Percentiles rank a stretch among this genome's conserved stretches.
phyloP scores from a whole-genome alignment of 305 asterid species.

The Fraxinus velutina region DNA sequence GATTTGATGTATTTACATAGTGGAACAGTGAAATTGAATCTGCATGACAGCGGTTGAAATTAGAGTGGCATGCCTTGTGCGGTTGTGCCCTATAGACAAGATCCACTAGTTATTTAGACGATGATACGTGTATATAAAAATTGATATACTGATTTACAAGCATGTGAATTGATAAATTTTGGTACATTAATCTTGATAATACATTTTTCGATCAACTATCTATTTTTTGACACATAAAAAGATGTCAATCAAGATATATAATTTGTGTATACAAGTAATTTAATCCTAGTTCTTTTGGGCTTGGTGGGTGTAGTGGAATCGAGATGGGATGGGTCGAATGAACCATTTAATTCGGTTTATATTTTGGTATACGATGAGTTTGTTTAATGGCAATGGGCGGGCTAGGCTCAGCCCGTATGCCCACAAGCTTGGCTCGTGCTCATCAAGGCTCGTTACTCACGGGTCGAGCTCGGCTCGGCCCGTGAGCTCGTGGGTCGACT shows the following conservation, averaged over 20 bases:
- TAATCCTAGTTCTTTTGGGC: too few species aligned
- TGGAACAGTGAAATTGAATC: background rate
- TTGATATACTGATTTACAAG: background rate
- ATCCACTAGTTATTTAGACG: background rate
- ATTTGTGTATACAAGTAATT: background rate
- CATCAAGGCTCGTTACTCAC: too few species aligned
- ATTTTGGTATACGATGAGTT: background rate
- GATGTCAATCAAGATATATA: background rate
- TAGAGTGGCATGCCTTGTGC: slow-evolving; percentile 1
- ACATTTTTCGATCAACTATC: too few species aligned
- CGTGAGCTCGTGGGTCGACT: too few species aligned
- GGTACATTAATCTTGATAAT: background rate
- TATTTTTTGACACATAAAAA: background rate
- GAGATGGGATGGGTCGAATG: background rate
- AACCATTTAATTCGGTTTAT: background rate
- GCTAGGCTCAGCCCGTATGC: too few species aligned
- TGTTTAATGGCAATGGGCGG: too few species aligned
- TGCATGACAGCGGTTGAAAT: slow-evolving; percentile 15
- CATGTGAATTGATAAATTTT: background rate
- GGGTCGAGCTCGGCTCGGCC: too few species aligned
- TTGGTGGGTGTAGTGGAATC: background rate
- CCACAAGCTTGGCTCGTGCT: too few species aligned
- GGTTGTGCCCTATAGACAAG: background rate
- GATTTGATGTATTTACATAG: slow-evolving; percentile 6
- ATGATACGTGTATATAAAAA: background rate